Conservation (phyloP, 495 filamentous ascomycete species). For the Evernia prunastri region DNA sequence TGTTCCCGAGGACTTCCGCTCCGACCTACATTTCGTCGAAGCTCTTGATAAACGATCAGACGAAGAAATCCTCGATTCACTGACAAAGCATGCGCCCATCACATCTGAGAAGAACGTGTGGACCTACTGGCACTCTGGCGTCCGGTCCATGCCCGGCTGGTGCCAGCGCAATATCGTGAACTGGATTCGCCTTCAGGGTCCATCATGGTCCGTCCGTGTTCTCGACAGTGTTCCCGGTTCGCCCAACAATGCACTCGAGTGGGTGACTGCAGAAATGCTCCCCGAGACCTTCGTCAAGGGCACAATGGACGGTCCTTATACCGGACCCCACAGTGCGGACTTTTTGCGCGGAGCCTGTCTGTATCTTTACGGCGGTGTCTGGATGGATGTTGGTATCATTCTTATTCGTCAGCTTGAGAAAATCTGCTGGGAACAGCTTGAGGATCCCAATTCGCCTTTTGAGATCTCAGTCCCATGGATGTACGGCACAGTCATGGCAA, state of each 20-base stretch:
- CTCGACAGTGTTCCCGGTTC: neutral
- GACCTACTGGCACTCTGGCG: neutral
- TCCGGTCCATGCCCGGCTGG: neutral
- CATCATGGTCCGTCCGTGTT: neutral
- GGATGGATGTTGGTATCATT: constrained; percentile 7
- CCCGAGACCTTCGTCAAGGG: constrained; percentile 4
- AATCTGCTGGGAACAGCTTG: constrained; percentile 1
- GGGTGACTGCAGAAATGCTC: neutral
- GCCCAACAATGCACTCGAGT: neutral
- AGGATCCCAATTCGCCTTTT: neutral
- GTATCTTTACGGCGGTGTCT: neutral
- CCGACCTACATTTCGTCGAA: neutral
- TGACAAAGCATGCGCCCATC: neutral
- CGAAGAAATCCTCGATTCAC: neutral
- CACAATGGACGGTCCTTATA: constrained; percentile 1
- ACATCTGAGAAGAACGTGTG: constrained; percentile 3
- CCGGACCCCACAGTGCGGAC: neutral
- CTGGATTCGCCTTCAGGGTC: neutral
- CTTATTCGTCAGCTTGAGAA: neutral
- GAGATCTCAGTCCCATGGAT: constrained; percentile 7
- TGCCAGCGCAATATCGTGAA: neutral
- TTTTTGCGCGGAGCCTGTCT: neutral
- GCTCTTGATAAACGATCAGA: neutral
- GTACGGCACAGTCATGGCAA: constrained; percentile 13
- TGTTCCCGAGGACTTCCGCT: neutral